These are phyloP conservation scores for Auriscalpium vulgare DNA, from an alignment of 768 basidiomycete genomes.

Conservation along the genomic window DNA sequence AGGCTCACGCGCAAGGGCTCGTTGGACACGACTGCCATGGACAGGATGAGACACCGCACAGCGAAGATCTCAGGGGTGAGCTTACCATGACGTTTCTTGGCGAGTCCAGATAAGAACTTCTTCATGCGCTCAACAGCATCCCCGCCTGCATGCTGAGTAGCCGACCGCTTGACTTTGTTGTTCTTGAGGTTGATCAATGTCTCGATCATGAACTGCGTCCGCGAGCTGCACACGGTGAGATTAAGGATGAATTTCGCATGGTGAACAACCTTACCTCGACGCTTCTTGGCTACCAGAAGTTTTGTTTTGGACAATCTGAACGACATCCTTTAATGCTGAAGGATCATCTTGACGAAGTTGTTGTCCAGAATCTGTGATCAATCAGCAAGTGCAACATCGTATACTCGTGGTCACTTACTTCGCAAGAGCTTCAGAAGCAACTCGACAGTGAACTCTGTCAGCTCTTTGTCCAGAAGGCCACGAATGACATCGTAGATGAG, in stretches of 20 bases:
- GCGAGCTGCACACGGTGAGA: conserved; percentile 46
- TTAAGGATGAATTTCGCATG: not conserved
- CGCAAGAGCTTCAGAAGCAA: conserved; percentile 77
- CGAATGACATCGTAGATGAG: conserved; percentile 90
- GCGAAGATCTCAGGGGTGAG: not conserved
- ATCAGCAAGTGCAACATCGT: not conserved
- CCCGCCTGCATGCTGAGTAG: conserved; percentile 56
- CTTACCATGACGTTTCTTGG: conserved; percentile 71
- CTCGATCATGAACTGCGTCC: conserved; percentile 93
- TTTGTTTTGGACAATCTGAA: conserved; percentile 71
- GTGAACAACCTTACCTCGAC: conserved; percentile 39
- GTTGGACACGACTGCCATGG: conserved; percentile 61
- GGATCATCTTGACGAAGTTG: conserved; percentile 92
- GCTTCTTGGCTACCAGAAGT: conserved; percentile 41
- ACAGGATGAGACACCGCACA: conserved; percentile 1
- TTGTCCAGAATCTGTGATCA: conserved; percentile 69
- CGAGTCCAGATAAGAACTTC: conserved; percentile 70
- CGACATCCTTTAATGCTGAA: conserved; percentile 83
- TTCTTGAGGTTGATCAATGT: conserved; percentile 88
- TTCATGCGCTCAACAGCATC: conserved; percentile 83
- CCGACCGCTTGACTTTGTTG: conserved; percentile 68
- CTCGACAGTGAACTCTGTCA: conserved; percentile 81
- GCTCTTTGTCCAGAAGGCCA: conserved; percentile 50
- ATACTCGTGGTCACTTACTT: conserved; percentile 38
- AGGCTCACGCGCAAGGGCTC: conserved; percentile 84